Evolutionary conservation across 2,329 filamentous ascomycete genomes (phyloP).

Genomic region (Pyrenochaeta sp.): DNA sequence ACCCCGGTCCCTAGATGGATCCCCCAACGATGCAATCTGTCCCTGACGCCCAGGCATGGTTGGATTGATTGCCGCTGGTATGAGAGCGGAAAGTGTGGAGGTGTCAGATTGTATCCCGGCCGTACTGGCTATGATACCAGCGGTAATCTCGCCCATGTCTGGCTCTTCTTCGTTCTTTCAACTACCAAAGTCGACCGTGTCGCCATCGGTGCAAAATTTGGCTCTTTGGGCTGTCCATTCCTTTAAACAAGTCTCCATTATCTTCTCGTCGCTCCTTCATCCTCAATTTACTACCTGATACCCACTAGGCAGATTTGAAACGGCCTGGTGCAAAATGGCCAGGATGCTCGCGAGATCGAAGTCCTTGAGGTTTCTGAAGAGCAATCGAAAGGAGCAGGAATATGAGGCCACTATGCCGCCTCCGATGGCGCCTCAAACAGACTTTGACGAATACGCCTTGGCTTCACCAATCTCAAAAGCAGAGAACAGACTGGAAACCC

Average conservation of each 20-base stretch:
- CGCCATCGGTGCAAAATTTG: slow-evolving; percentile 33
- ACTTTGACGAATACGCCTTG: slow-evolving; percentile 44
- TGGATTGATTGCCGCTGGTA: slow-evolving; percentile 39
- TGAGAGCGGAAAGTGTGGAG: slow-evolving; percentile 35
- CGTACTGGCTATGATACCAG: slow-evolving; percentile 28
- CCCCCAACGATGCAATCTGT: slow-evolving; percentile 42
- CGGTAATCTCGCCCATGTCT: slow-evolving; percentile 27
- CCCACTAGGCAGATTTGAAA: slow-evolving; percentile 47
- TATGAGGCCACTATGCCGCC: slow-evolving; percentile 33
- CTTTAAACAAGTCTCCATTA: slow-evolving; percentile 34
- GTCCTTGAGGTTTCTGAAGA: slow-evolving; percentile 47
- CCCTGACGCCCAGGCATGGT: slow-evolving; percentile 40
- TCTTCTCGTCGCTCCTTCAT: slow-evolving; percentile 31
- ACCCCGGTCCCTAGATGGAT: slow-evolving; percentile 26
- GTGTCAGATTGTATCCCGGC: slow-evolving; percentile 34
- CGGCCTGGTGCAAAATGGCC: slow-evolving; percentile 40
- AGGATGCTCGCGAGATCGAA: slow-evolving; percentile 49
- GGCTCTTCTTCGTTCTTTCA: slow-evolving; percentile 27
- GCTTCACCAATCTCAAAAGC: slow-evolving; percentile 35
- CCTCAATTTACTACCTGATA: slow-evolving; percentile 37
- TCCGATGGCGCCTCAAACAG: slow-evolving; percentile 29
- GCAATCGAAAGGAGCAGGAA: slow-evolving; percentile 42
- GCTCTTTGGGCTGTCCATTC: slow-evolving; percentile 53
- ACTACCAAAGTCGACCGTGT: slow-evolving; percentile 23
- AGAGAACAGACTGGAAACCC: slow-evolving; percentile 35